A percentile compares a stretch with the other conserved stretches of the same genome.
phyloP scores from a whole-genome alignment of 2,329 filamentous ascomycete genomes.

The Neospermospora avenae region DNA sequence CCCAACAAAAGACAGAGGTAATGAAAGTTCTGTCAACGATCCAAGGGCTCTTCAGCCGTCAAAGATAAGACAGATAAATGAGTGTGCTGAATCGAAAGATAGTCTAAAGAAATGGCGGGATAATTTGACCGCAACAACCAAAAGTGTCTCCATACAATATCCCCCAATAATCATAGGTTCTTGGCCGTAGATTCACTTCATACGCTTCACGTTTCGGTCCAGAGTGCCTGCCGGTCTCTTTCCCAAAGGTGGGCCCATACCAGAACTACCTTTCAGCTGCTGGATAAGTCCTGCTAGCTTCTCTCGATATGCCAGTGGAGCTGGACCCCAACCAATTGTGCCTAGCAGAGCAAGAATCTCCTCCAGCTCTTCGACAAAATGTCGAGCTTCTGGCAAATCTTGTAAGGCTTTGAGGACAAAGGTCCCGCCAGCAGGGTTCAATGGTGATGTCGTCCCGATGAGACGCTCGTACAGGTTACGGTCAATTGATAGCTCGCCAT shows the following conservation, averaged over 20 bases:
- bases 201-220: constrained; percentile 28
- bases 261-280: constrained; percentile 21
- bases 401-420: constrained; percentile 32
- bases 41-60: neutral
- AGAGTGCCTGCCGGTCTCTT: constrained; percentile 27
- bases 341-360: constrained; percentile 19
- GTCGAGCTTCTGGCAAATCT: constrained; percentile 26
- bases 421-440: constrained; percentile 19
- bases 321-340: constrained; percentile 20
- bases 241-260: constrained; percentile 7
- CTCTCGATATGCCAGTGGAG: constrained; percentile 22
- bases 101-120: neutral
- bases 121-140: neutral
- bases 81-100: neutral
- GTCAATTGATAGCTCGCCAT: constrained; percentile 26
- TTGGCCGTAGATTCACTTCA: constrained; percentile 26
- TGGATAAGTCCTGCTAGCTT: constrained; percentile 24
- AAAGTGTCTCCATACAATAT: neutral
- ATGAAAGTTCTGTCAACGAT: constrained; percentile 13
- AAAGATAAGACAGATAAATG: neutral
- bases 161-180: neutral
- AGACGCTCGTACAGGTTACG: constrained; percentile 32
- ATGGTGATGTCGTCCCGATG: constrained; percentile 23
- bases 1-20: neutral
- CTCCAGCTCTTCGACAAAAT: constrained; percentile 24